Base-by-base conservation (phyloP, 2,329 filamentous ascomycete species). In the Onygena corvina region DNA sequence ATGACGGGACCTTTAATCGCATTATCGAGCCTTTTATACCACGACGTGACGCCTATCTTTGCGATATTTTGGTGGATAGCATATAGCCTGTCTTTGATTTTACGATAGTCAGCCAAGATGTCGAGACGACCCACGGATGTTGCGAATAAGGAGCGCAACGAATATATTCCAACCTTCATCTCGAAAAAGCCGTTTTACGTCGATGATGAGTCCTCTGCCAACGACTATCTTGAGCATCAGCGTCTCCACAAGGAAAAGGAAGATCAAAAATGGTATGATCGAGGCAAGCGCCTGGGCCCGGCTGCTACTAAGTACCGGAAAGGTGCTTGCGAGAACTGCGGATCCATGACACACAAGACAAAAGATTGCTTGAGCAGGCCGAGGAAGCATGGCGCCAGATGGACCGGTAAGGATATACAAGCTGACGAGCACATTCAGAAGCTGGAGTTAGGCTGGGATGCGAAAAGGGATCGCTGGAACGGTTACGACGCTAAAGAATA, bases 161-260 rank as follows among this genome's bases (percentile, higher is more conserved):
- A 95, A 66, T 98, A 98, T 74, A 98, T 98, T 61, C 92, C 92
- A 4, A 81, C 86, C 48, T 98, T 95, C 75, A 98, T 98, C 71
- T 89, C 88, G 59, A 95, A 94, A 67, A 89, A 93, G 58, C 92
- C 92, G 3, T 98, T 98, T 70, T 98, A 96, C 67, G 81, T 93
- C 49, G 80, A 78, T 59, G 86, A 88, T 62, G 82, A 83, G 56
- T 79, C 83, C 52, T 76, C 84, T 53, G 77, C 78, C 58, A 79
- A 77, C 63, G 89, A 96, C 61, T 98, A 96, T 65, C 85, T 98
- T 56, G 87, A 94, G 68, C 92, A 98, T 79, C 92, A 98, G 63
- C 86, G 89, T 65, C 74, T 90, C 21, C 81, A 88, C 51, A 81
- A 84, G 57, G 69, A 75, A 48, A 79, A 82, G 42, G 77, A 82